Percentiles rank a stretch among this genome's conserved stretches.
Evolutionary conservation across 805 yeast genomes (phyloP).

Genomic region (Candida stauntonica): DNA sequence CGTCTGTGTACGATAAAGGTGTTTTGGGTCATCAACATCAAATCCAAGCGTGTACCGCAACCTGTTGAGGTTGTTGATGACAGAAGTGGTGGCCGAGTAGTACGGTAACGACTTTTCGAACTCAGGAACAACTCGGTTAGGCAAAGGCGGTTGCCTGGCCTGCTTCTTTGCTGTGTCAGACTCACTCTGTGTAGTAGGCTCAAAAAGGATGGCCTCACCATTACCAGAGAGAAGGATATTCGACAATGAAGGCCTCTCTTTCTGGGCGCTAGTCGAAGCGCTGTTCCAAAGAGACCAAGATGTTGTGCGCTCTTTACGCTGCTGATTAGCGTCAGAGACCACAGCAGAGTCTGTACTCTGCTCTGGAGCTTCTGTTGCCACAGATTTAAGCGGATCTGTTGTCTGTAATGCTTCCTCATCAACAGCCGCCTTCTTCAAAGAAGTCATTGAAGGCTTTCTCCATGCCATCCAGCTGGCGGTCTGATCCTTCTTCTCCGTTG

Average conservation of each 20-base stretch:
- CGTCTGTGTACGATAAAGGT: constrained; percentile 21
- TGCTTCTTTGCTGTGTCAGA: constrained; percentile 1
- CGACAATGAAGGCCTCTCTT: constrained; percentile 11
- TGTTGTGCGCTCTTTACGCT: constrained; percentile 12
- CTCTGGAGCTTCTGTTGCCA: not conserved
- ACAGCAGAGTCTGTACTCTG: not conserved
- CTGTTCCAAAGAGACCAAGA: constrained; percentile 29
- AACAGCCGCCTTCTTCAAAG: constrained; percentile 17
- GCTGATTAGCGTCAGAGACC: not conserved
- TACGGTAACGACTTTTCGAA: constrained; percentile 25
- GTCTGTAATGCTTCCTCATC: constrained; percentile 13
- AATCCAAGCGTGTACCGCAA: constrained; percentile 25
- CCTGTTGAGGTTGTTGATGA: constrained; percentile 22
- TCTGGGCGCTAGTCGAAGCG: constrained; percentile 2
- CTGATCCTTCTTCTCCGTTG: constrained; percentile 6
- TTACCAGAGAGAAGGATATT: constrained; percentile 19
- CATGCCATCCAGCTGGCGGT: constrained; percentile 22
- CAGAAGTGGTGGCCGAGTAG: constrained; percentile 14
- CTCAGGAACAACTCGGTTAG: constrained; percentile 26
- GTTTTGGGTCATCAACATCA: constrained; percentile 24
- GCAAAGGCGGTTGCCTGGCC: constrained; percentile 3
- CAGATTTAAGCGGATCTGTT: constrained; percentile 6
- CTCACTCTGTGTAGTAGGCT: constrained; percentile 12
- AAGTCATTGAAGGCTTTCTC: constrained; percentile 23
- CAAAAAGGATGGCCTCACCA: constrained; percentile 27